Evolutionary conservation across 1,139 yeast genomes (phyloP), one percentile per base, ranked within the genome.

Genomic region (Candida sp.): DNA sequence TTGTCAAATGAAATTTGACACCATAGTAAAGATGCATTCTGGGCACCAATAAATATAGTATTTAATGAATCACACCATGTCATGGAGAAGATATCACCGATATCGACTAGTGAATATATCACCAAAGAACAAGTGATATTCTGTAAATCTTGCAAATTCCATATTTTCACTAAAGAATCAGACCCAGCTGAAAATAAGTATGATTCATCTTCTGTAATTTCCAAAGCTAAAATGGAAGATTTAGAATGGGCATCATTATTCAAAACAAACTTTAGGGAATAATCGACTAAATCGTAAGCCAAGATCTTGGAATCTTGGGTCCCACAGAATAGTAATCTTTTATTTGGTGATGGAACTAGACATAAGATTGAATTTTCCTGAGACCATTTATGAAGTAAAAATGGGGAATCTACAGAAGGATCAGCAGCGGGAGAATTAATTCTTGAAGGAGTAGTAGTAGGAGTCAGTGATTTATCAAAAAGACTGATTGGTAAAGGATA

Each of bases 21-120:
- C 84, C 88, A 91, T 35, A 88, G 77, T 21, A 93, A 77, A 1
- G 93, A 79, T 1, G 98, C 97, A 59, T 91, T 91, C 61, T 93
- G 98, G 8, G 96, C 84, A 1, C 99, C 99, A 52, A 89, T 79
- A 50, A 84, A 88, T 9, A 93, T 68, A 0, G 89, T 79, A 40
- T 81, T 76, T 11, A 78, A 61, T 1, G 66, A 53, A 21, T 80
- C 80, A 27, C 84, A 76, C 82, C 95, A 89, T 4, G 82, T 78
- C 30, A 93, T 67, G 4, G 96, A 85, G 59, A 93, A 91, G 19
- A 93, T 85, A 61, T 93, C 99, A 36, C 99, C 99, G 42, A 93
- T 86, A 64, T 93, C 99, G 37, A 87, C 77, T 15, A 85, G 64
- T 0, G 96, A 85, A 60, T 93, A 93, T 8, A 91, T 79, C 1